Evolutionary conservation across 306 rosid species (phyloP).

Genomic region (Casuarina cunninghamiana): DNA sequence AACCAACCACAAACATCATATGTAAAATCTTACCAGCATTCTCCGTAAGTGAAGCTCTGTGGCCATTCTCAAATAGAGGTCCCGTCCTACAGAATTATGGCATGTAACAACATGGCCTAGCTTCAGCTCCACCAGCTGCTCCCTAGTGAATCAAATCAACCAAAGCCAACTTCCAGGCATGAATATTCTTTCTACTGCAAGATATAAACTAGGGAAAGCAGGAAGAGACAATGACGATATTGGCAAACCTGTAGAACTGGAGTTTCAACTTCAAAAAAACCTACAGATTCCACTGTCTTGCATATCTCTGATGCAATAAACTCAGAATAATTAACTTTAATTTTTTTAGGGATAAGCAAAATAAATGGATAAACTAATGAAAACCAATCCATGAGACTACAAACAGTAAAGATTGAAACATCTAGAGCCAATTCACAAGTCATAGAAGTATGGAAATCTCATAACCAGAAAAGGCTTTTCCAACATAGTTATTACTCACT

Average conservation of each 20-base stretch:
- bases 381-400: slow-evolving; percentile 7
- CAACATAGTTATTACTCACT: background rate
- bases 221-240: slow-evolving; percentile 11
- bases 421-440: background rate
- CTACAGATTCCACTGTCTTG: slow-evolving; percentile 82
- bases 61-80: slow-evolving; percentile 92
- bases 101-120: slow-evolving; percentile 91
- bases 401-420: background rate
- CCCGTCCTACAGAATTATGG: slow-evolving; percentile 93
- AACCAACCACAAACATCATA: background rate
- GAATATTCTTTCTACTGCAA: slow-evolving; percentile 15
- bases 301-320: slow-evolving; percentile 88
- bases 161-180: slow-evolving; percentile 27
- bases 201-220: background rate
- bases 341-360: too few species aligned
- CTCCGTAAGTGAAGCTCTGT: slow-evolving; percentile 95
- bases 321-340: background rate
- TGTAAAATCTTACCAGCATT: slow-evolving; percentile 78
- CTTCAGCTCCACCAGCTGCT: slow-evolving; percentile 98
- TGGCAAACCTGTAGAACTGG: slow-evolving; percentile 92
- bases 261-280: slow-evolving; percentile 91
- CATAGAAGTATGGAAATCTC: background rate
- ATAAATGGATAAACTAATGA: background rate
- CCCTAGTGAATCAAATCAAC: slow-evolving; percentile 67
- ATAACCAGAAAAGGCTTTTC: background rate